These are phyloP conservation scores for Hymenoscyphus albidus DNA, from an alignment of 2,329 filamentous ascomycete species.

Conservation along the genomic window DNA sequence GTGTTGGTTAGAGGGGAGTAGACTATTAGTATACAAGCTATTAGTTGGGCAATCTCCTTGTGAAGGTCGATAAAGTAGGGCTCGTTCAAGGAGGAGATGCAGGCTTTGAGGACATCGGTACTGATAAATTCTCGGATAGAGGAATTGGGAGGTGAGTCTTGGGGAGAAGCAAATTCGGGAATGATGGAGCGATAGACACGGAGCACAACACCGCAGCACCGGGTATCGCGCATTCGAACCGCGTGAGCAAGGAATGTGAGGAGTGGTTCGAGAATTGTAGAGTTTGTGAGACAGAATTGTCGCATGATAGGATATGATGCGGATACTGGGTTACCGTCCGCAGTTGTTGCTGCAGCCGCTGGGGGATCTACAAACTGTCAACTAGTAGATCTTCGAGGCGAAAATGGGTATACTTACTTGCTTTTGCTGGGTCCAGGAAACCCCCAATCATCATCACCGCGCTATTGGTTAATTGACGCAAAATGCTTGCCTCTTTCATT, in stretches of 20 bases:
- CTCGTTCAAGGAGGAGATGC: conserved; percentile 86
- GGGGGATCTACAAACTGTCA: conserved; percentile 21
- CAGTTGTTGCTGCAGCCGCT: conserved; percentile 14
- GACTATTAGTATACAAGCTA: conserved; percentile 76
- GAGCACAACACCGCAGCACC: conserved; percentile 81
- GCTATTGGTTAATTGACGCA: conserved; percentile 87
- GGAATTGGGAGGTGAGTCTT: conserved; percentile 45
- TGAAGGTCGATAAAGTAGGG: conserved; percentile 96
- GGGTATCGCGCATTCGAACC: conserved; percentile 82
- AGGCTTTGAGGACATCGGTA: conserved; percentile 82
- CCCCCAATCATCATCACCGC: conserved; percentile 89
- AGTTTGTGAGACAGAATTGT: conserved; percentile 76
- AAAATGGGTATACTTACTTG: conserved; percentile 47
- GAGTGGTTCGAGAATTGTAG: conserved; percentile 78
- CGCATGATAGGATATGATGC: conserved; percentile 56
- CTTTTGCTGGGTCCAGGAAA: conserved; percentile 72
- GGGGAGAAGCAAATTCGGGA: conserved; percentile 64
- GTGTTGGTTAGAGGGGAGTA: conserved; percentile 69
- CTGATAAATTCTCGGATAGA: conserved; percentile 87
- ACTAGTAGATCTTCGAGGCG: background rate
- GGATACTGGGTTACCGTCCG: conserved; percentile 19
- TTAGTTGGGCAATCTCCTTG: conserved; percentile 82
- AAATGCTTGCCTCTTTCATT: conserved; percentile 96
- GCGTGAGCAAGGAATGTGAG: conserved; percentile 89
- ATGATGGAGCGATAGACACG: conserved; percentile 83